These are phyloP conservation scores for Cubamyces sp. DNA, from an alignment of 768 basidiomycete genomes.

Conservation along the genomic window DNA sequence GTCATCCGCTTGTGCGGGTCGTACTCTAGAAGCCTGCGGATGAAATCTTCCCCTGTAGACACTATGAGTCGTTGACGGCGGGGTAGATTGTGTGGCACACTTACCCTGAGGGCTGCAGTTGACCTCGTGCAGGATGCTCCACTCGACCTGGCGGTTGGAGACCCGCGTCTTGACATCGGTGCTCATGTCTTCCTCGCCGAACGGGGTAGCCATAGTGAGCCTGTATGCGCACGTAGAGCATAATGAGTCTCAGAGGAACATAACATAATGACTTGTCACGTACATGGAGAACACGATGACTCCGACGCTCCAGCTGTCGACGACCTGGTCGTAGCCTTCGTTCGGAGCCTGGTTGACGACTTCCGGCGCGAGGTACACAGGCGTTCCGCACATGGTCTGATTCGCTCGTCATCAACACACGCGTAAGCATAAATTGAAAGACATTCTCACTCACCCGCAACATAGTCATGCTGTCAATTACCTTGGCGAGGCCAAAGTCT, in stretches of 20 bases:
- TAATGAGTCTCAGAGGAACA: background rate
- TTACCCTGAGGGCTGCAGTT: conserved; percentile 53
- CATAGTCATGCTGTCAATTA: conserved; percentile 80
- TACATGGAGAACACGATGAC: conserved; percentile 94
- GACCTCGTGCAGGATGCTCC: conserved; percentile 47
- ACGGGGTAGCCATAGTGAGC: conserved; percentile 79
- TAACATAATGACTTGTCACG: conserved; percentile 30
- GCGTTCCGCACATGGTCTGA: conserved; percentile 96
- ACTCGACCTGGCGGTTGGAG: conserved; percentile 61
- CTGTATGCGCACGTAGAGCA: conserved; percentile 39
- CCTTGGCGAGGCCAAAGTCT: conserved; percentile 95
- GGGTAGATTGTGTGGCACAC: conserved; percentile 27
- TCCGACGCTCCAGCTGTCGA: conserved; percentile 97
- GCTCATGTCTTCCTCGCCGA: conserved; percentile 73
- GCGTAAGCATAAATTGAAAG: conserved; percentile 6
- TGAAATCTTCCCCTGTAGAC: conserved; percentile 65
- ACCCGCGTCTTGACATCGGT: conserved; percentile 67
- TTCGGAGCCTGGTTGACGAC: conserved; percentile 68
- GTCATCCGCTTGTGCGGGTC: conserved; percentile 74
- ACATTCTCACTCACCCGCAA: conserved; percentile 54
- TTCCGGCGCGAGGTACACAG: conserved; percentile 91
- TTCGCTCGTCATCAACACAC: conserved; percentile 20
- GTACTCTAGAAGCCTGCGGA: conserved; percentile 62
- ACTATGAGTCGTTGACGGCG: background rate
- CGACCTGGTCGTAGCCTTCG: conserved; percentile 82